Percentiles rank a stretch among this genome's conserved stretches.
Conservation (phyloP, 2,329 filamentous ascomycete species). For the Thelonectria olida region DNA sequence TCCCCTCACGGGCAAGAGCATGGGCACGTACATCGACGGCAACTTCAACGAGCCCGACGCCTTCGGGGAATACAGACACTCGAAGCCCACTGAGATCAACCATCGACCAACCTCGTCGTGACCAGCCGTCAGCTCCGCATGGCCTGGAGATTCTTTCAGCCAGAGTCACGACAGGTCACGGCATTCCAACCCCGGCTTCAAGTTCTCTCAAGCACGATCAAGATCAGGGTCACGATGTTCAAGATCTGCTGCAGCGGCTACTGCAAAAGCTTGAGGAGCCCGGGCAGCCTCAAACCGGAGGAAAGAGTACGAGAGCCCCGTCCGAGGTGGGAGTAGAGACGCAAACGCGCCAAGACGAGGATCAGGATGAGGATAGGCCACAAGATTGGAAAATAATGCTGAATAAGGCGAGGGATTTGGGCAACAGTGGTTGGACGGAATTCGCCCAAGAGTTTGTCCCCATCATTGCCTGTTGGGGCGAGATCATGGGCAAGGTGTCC, state of each 20-base stretch:
- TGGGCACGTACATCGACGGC: neutral
- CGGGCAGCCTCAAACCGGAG: neutral
- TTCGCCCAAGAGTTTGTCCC: neutral
- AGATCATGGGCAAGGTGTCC: neutral
- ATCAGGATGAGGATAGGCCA: neutral
- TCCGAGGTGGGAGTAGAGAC: neutral
- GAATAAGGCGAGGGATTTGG: slow-evolving; percentile 1
- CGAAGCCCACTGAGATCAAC: neutral
- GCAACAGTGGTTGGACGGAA: neutral
- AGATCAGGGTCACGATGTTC: neutral
- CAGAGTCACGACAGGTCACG: neutral
- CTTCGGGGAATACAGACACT: neutral
- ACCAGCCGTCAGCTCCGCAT: neutral
- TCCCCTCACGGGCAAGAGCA: neutral
- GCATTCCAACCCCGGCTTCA: neutral
- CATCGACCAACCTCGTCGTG: neutral
- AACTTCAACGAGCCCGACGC: neutral
- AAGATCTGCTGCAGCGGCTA: neutral
- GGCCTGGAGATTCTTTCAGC: neutral
- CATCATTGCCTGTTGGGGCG: neutral
- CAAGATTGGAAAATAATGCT: neutral
- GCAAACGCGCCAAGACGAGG: neutral
- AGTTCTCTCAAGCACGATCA: neutral
- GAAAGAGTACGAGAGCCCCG: neutral
- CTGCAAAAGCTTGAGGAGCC: neutral